Percentiles rank a stretch among this genome's conserved stretches.
Evolutionary conservation across 75 land plant genomes (phyloP).

Genomic region (Pinus albicaulis): DNA sequence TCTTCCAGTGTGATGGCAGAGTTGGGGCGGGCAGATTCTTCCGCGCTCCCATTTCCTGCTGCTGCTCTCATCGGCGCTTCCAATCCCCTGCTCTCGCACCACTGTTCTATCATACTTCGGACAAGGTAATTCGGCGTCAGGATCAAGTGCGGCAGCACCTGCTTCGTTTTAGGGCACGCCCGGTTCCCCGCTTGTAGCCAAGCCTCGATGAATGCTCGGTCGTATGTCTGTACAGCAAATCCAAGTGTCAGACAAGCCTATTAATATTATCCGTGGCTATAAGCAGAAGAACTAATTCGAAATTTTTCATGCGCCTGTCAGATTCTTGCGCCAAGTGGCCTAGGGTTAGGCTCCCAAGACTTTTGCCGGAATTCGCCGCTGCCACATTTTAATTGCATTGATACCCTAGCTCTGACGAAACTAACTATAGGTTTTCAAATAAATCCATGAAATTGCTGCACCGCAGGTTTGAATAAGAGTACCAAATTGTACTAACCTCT

Average conservation of each 20-base stretch:
- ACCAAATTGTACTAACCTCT: slow-evolving; percentile 31
- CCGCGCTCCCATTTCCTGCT: not conserved
- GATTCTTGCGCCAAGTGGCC: too few relatives aligned
- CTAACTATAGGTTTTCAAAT: too few relatives aligned
- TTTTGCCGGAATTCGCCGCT: too few relatives aligned
- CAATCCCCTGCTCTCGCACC: slow-evolving; percentile 64
- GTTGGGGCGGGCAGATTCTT: not conserved
- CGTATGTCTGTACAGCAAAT: slow-evolving; percentile 71
- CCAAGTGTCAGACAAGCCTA: not conserved
- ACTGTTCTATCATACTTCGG: slow-evolving; percentile 55
- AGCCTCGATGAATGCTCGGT: slow-evolving; percentile 62
- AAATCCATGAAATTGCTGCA: too few relatives aligned
- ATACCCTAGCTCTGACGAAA: too few relatives aligned
- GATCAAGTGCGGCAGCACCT: slow-evolving; percentile 53
- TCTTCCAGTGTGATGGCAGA: slow-evolving; percentile 27
- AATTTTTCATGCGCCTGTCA: too few relatives aligned
- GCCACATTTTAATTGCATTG: too few relatives aligned
- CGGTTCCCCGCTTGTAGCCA: slow-evolving; percentile 69
- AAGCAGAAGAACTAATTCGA: too few relatives aligned
- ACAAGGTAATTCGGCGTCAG: slow-evolving; percentile 71
- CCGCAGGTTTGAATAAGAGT: too few relatives aligned
- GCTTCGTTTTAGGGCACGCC: slow-evolving; percentile 78
- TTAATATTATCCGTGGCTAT: too few relatives aligned
- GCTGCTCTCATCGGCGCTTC: slow-evolving; percentile 14
- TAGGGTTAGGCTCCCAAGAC: too few relatives aligned